Evolutionary conservation across 495 filamentous ascomycete genomes (phyloP).

Genomic region (Xylaria sp.): DNA sequence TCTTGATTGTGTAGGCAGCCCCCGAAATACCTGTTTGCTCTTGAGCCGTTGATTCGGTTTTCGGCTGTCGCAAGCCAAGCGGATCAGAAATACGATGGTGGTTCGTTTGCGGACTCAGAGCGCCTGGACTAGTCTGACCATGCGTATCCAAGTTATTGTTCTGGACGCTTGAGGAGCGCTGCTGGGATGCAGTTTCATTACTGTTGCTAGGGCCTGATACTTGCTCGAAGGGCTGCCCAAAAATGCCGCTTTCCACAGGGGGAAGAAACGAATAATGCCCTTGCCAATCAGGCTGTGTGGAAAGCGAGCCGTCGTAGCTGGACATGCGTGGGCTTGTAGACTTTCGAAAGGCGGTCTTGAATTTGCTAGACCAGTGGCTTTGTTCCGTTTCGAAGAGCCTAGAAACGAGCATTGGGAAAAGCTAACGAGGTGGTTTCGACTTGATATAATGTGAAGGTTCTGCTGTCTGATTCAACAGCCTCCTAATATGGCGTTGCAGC

Average conservation of each 20-base stretch:
- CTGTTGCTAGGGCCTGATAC: constrained; percentile 49
- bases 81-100: constrained; percentile 52
- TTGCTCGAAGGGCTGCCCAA: constrained; percentile 58
- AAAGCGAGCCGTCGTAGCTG: constrained; percentile 59
- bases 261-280: constrained; percentile 64
- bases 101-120: constrained; percentile 43
- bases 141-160: constrained; percentile 43
- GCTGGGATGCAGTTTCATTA: constrained; percentile 51
- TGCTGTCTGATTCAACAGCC: constrained; percentile 4
- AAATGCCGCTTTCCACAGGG: constrained; percentile 56
- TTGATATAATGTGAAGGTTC: constrained; percentile 3
- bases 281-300: constrained; percentile 67
- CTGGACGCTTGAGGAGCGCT: constrained; percentile 46
- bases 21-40: constrained; percentile 49
- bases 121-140: constrained; percentile 43
- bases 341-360: constrained; percentile 59
- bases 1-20: constrained; percentile 49
- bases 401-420: constrained; percentile 67
- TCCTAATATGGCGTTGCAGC: constrained; percentile 3
- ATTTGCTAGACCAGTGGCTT: constrained; percentile 66
- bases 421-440: constrained; percentile 32
- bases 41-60: constrained; percentile 40
- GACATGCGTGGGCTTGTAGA: constrained; percentile 64
- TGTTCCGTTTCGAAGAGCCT: constrained; percentile 63
- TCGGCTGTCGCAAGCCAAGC: constrained; percentile 53